Percentiles rank a stretch among this genome's conserved stretches.
Evolutionary conservation across 495 filamentous ascomycete genomes (phyloP).

Genomic region (Penicillium silybi): DNA sequence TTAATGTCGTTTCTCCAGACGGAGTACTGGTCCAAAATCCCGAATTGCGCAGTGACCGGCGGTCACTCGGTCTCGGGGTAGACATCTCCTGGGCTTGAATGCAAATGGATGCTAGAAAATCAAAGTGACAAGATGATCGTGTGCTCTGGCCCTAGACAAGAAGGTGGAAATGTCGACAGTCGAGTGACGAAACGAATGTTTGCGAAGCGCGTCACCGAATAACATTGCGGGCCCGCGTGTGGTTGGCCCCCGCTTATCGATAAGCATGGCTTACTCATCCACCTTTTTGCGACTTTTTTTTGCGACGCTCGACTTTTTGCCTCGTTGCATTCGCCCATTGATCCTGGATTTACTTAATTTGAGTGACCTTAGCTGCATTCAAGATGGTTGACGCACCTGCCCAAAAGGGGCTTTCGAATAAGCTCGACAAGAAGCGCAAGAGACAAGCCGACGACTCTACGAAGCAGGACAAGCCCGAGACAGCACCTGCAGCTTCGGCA

Average conservation of each 20-base stretch:
- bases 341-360: neutral
- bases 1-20: conserved; percentile 31
- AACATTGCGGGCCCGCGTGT: conserved; percentile 19
- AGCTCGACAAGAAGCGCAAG: conserved; percentile 51
- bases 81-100: conserved; percentile 23
- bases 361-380: neutral
- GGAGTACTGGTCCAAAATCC: conserved; percentile 24
- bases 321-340: conserved; percentile 3
- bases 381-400: conserved; percentile 20
- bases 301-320: conserved; percentile 10
- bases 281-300: conserved; percentile 18
- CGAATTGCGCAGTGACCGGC: conserved; percentile 27
- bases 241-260: conserved; percentile 33
- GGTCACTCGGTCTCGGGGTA: conserved; percentile 36
- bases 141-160: neutral
- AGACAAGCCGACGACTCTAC: conserved; percentile 46
- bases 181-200: neutral
- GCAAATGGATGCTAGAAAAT: neutral
- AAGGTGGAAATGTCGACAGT: neutral
- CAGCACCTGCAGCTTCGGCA: conserved; percentile 20
- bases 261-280: conserved; percentile 33
- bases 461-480: conserved; percentile 26
- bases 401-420: conserved; percentile 30
- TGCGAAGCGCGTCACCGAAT: conserved; percentile 19
- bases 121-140: neutral